Evolutionary conservation across 768 basidiomycete genomes (phyloP), one percentile per base, ranked within the genome.

Genomic region (Rhizopogon roseolus): DNA sequence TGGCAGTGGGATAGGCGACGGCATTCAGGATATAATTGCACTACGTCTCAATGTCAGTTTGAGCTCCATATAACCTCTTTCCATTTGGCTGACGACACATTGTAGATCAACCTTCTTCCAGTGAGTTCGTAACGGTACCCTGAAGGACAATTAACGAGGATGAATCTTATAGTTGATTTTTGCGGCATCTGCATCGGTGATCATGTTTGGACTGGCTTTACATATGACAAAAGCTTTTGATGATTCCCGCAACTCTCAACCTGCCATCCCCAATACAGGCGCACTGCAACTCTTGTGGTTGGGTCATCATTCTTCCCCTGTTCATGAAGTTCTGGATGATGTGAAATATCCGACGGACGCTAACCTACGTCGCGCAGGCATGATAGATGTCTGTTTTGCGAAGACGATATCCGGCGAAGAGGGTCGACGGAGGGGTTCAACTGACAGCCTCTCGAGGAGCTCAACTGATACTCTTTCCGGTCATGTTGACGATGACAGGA

Each of bases 211-310:
- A 28, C 22, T 34, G n/a, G 34, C 46, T 11, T 14, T 50, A 22
- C 17, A 2, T 13, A n/a, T 41, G 36, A 41, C 38, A 28, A 29
- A 49, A 38, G 17, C 50, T 7, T 29, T n/a, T 10, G 6, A 29
- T 22, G 22, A 22, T 22, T 22, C 22, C 22, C 5, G 8, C 9
- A 34, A 14, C 44, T 13, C 22, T 29, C 50, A 52, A 6, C 19
- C 13, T 27, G 6, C 27, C 38, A 40, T 50, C 27, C 13, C 9
- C 2, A n/a, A 25, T 4, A 34, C 34, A 19, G 41, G 48, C n/a
- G 44, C 27, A 53, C 10, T 53, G 7, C 45, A 53, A 29, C 34
- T 49, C 29, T 13, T 53, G 10, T 50, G 48, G 53, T 16, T 50
- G 7, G 53, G 40, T 7, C 9, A 4, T 52, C 41, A 19, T 22